These are phyloP conservation scores for Choricystis sp. DNA, from an alignment of 139 green algal species.

Conservation along the genomic window DNA sequence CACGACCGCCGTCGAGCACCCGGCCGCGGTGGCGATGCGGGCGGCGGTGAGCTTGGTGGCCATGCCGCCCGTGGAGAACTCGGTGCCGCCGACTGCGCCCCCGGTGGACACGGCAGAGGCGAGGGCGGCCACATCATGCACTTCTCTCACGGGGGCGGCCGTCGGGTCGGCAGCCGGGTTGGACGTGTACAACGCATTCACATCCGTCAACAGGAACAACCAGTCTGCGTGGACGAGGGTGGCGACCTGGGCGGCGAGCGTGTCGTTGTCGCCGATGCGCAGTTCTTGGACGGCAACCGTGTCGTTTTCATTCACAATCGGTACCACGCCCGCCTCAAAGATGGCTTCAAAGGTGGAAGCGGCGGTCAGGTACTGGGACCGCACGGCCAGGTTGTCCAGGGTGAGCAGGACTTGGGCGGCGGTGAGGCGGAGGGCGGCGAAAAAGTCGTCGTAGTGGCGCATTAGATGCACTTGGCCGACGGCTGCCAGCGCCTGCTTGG, in stretches of 20 bases:
- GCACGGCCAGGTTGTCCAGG: conserved; percentile 70
- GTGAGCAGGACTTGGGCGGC: conserved; percentile 83
- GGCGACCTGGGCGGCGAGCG: conserved; percentile 76
- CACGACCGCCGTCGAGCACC: conserved; percentile 55
- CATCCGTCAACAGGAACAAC: conserved; percentile 89
- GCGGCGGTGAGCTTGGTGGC: conserved; percentile 86
- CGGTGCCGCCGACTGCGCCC: conserved; percentile 9
- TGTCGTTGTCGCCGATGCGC: conserved; percentile 93
- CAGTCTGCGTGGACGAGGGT: conserved; percentile 74
- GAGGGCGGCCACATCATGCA: conserved; percentile 48
- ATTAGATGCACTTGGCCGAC: conserved; percentile 82
- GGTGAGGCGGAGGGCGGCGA: conserved; percentile 54
- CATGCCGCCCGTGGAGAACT: conserved; percentile 80
- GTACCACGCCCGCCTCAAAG: conserved; percentile 32
- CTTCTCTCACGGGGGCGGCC: conserved; percentile 45
- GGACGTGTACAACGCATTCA: conserved; percentile 77
- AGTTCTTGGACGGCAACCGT: conserved; percentile 72
- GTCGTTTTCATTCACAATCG: conserved; percentile 94
- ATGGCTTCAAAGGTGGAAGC: conserved; percentile 78
- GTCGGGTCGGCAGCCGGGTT: conserved; percentile 39
- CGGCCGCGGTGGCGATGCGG: conserved; percentile 69
- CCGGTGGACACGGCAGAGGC: conserved; percentile 19
- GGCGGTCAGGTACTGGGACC: conserved; percentile 73
- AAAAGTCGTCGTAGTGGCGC: conserved; percentile 83
- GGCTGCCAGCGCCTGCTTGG: conserved; percentile 74